These are phyloP conservation scores for Zea luxurians DNA, from an alignment of 176 grass and related monocot genomes.

Conservation along the genomic window DNA sequence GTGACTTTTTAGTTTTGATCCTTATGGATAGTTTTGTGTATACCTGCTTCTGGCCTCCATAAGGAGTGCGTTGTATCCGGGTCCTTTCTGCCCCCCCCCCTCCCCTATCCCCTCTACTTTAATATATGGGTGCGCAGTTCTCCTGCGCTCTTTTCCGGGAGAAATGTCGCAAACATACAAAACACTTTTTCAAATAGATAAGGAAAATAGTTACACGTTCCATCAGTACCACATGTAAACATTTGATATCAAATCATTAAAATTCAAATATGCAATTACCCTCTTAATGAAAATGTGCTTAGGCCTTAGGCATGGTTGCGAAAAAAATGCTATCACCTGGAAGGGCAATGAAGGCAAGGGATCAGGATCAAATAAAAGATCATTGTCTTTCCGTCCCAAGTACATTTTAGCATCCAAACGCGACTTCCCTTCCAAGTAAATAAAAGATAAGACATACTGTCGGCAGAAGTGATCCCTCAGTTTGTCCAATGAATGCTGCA, in stretches of 20 bases:
- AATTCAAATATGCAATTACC: conserved; percentile 32
- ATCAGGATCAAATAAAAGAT: conserved; percentile 78
- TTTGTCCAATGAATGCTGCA: conserved; percentile 86
- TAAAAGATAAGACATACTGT: conserved; percentile 95
- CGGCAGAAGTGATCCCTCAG: conserved; percentile 93
- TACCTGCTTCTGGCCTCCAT: too few relatives aligned
- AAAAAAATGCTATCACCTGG: conserved; percentile 60
- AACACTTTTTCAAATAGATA: not conserved
- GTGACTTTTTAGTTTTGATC: too few relatives aligned
- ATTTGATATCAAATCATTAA: conserved; percentile 28
- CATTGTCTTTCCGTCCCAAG: conserved; percentile 67
- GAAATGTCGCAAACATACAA: not conserved
- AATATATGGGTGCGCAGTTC: too few relatives aligned
- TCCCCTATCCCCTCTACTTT: too few relatives aligned
- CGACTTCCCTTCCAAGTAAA: conserved; percentile 95
- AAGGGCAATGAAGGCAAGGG: conserved; percentile 86
- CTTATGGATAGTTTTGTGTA: too few relatives aligned
- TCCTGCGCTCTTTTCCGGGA: too few relatives aligned
- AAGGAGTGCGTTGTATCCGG: too few relatives aligned
- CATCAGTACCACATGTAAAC: conserved; percentile 20
- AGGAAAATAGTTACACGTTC: not conserved
- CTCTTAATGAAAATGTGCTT: not conserved
- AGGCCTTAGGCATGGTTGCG: not conserved
- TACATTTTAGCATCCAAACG: conserved; percentile 95
- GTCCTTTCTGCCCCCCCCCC: too few relatives aligned